phyloP scores from a whole-genome alignment of 805 yeast species.

The Teunomyces tritomae region DNA sequence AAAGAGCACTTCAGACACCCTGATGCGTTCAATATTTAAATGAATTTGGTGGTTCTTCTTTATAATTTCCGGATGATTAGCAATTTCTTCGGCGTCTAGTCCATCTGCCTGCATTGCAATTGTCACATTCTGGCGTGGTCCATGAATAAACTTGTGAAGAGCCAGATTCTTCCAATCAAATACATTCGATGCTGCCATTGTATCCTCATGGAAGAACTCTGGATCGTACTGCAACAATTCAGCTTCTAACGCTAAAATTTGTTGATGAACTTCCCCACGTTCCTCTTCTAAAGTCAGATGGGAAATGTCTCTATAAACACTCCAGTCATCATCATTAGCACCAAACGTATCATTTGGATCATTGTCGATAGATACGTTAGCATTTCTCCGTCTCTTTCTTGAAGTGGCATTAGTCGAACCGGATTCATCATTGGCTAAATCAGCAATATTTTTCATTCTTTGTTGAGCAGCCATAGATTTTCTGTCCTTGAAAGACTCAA shows the following conservation, averaged over 20 bases:
- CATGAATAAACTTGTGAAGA: slow-evolving; percentile 82
- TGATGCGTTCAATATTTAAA: slow-evolving; percentile 83
- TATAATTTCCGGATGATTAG: slow-evolving; percentile 57
- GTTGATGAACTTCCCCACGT: slow-evolving; percentile 69
- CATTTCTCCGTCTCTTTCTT: slow-evolving; percentile 44
- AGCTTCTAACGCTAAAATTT: slow-evolving; percentile 63
- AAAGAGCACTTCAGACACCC: slow-evolving; percentile 88
- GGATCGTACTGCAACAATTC: slow-evolving; percentile 82
- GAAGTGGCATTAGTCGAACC: slow-evolving; percentile 47
- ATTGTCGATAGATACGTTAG: slow-evolving; percentile 71
- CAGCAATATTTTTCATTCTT: slow-evolving; percentile 88
- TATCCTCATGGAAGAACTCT: slow-evolving; percentile 79
- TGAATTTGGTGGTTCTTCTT: slow-evolving; percentile 89
- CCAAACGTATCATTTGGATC: slow-evolving; percentile 95
- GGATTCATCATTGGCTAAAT: slow-evolving; percentile 71
- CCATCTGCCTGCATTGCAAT: slow-evolving; percentile 43
- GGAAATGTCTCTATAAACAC: slow-evolving; percentile 79
- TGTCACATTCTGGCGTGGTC: slow-evolving; percentile 82
- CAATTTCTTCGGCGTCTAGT: slow-evolving; percentile 40
- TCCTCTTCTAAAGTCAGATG: slow-evolving; percentile 74
- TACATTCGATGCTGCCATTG: slow-evolving; percentile 63
- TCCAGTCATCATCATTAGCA: slow-evolving; percentile 95
- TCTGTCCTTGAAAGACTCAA: slow-evolving; percentile 79
- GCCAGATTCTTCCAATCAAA: slow-evolving; percentile 82
- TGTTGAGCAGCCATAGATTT: slow-evolving; percentile 89